Conservation (phyloP, 495 filamentous ascomycete genomes). For the Aspergillus kassunensis region DNA sequence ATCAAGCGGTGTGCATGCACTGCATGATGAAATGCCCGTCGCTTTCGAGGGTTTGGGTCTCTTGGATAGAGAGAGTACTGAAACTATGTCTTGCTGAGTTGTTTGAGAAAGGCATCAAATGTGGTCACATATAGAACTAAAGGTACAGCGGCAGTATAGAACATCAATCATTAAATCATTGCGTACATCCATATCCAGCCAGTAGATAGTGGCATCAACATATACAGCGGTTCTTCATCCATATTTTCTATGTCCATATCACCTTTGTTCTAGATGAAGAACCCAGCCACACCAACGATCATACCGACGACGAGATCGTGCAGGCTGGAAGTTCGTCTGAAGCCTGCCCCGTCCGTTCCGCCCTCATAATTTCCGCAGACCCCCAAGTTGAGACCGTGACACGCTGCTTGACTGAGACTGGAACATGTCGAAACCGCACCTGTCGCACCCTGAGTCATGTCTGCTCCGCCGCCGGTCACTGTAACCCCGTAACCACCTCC, state of each 20-base stretch:
- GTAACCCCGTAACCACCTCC: conserved; percentile 47
- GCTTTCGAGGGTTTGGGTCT: neutral
- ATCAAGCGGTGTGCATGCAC: conserved; percentile 4
- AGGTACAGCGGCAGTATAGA: conserved; percentile 8
- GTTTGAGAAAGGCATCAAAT: neutral
- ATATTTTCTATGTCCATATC: neutral
- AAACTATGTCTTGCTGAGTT: neutral
- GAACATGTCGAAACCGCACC: conserved; percentile 61
- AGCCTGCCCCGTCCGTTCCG: conserved; percentile 26
- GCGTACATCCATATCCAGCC: conserved; percentile 11
- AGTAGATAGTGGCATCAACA: conserved; percentile 5
- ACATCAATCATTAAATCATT: conserved; percentile 15
- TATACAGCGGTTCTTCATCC: conserved; percentile 5
- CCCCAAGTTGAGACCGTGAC: conserved; percentile 52
- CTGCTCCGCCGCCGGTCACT: conserved; percentile 39
- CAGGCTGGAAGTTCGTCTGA: conserved; percentile 29
- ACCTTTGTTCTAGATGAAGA: conserved; percentile 32
- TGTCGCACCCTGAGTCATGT: conserved; percentile 57
- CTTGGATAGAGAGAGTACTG: neutral
- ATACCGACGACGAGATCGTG: conserved; percentile 41
- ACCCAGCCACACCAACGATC: conserved; percentile 40
- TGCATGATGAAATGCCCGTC: neutral
- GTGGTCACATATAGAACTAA: neutral
- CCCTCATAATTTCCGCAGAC: conserved; percentile 48
- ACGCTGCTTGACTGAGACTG: conserved; percentile 57